Conservation (phyloP, 2,329 filamentous ascomycete genomes). For the Aphanoascus verrucosus region DNA sequence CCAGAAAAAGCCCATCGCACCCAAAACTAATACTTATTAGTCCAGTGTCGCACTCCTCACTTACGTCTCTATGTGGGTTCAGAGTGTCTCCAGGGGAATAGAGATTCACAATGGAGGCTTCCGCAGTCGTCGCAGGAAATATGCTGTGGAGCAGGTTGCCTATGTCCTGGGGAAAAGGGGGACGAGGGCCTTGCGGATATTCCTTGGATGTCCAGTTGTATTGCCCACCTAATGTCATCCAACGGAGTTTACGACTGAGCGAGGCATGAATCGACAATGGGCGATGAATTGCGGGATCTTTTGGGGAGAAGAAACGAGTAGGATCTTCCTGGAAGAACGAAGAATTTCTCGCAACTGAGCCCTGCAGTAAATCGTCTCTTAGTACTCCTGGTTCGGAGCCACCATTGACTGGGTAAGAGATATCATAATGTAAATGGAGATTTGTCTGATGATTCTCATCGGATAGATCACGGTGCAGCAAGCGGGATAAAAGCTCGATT, state of each 20-base stretch:
- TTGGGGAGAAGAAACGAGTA: conserved; percentile 41
- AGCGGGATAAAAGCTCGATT: conserved; percentile 54
- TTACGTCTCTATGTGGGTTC: conserved; percentile 87
- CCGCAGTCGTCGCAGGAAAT: conserved; percentile 66
- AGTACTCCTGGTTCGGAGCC: neutral
- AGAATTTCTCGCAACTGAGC: conserved; percentile 31
- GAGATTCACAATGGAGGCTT: conserved; percentile 89
- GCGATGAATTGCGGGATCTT: conserved; percentile 63
- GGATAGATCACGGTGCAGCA: conserved; percentile 68
- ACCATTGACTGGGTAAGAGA: conserved; percentile 45
- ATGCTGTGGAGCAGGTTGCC: conserved; percentile 54
- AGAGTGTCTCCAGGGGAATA: conserved; percentile 86
- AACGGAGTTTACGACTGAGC: conserved; percentile 71
- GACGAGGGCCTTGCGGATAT: conserved; percentile 60
- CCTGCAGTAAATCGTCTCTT: conserved; percentile 11
- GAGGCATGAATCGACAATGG: conserved; percentile 59
- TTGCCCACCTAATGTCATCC: conserved; percentile 89
- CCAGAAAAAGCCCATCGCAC: conserved; percentile 81
- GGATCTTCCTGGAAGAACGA: conserved; percentile 48
- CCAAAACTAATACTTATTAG: conserved; percentile 80
- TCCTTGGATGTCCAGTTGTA: conserved; percentile 89
- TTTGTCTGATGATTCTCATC: conserved; percentile 72
- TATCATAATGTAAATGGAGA: conserved; percentile 68
- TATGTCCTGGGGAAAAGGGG: conserved; percentile 64
- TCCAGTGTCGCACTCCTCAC: conserved; percentile 66